Percentiles rank a stretch among this genome's conserved stretches.
These are phyloP conservation scores for Protostelium mycophagum DNA, from an alignment of 78 protist species.

Conservation along the genomic window DNA sequence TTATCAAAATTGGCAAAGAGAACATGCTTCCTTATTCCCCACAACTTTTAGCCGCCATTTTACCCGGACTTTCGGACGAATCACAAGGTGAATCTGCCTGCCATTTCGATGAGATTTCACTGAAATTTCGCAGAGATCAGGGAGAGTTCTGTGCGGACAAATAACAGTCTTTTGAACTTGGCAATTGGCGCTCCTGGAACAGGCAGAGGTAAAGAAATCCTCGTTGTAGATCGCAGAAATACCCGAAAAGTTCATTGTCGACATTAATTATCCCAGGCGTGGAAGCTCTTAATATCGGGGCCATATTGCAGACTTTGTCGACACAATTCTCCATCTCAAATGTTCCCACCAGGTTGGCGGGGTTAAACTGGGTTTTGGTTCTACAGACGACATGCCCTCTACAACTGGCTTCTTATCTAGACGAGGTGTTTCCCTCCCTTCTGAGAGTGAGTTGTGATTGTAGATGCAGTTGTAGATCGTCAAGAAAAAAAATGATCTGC, in stretches of 20 bases:
- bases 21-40: constrained; percentile 49
- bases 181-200: background rate
- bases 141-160: background rate
- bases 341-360: constrained; percentile 44
- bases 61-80: constrained; percentile 55
- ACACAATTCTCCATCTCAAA: background rate
- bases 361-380: constrained; percentile 67
- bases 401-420: constrained; percentile 25
- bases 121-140: background rate
- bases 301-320: background rate
- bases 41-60: constrained; percentile 46
- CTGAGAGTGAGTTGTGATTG: constrained; percentile 5
- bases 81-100: background rate
- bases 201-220: too few species aligned
- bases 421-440: constrained; percentile 46
- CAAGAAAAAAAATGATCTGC: too few species aligned
- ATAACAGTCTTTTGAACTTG: constrained; percentile 14
- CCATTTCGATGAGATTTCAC: background rate
- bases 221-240: too few species aligned
- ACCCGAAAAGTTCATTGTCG: too few species aligned
- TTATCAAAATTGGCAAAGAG: constrained; percentile 51
- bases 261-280: background rate
- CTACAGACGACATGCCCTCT: constrained; percentile 33
- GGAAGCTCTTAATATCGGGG: background rate
- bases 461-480: background rate